Base-by-base conservation (phyloP, 345 rosid genomes). In the Aquilaria malaccensis region DNA sequence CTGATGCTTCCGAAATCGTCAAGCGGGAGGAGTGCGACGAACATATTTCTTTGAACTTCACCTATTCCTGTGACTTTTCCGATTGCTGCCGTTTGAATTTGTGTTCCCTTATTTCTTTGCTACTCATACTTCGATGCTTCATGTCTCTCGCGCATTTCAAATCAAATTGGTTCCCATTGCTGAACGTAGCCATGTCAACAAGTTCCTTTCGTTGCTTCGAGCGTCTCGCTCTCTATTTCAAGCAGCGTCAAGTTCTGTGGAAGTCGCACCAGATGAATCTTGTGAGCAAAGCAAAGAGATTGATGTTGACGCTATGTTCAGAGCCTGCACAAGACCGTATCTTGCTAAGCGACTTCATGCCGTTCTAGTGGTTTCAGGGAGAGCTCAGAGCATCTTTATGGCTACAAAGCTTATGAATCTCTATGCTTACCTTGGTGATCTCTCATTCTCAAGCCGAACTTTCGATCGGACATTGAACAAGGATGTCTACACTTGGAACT, bases 401-500 rank as follows among this genome's bases (percentile, higher is more conserved):
- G 67, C 82, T 2, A 52, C 73, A 48, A 82, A 74, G 72, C 79
- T 85, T 61, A 67, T 84, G 64, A 81, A 78, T 69, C 67, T 53
- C 13, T 80, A 85, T 63, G 73, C 85, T 55, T 59, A 70, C 59
- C 68, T 68, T 37, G 77, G 79, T 4, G 68, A 76, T 58, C 41
- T 82, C 2, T 60, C 70, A 0, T 63, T 66, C 11, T 65, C 87
- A 11, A 67, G 64, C 30, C 31, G 10, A 48, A 70, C 73, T 7
- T 85, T 85, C 57, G 69, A 80, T 67, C 79, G 74, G 11, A 71
- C 70, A 37, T 43, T 67, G 13, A 59, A 58, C 48, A 78, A 72
- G 63, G 78, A 78, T 75, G 83, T 82, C 30, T 80, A 69, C 59
- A 59, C 80, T 32, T 85, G 84, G 83, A 85, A 82, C 60, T 75